These are phyloP conservation scores for Euclidium syriacum DNA, from an alignment of 345 rosid genomes.

Conservation along the genomic window DNA sequence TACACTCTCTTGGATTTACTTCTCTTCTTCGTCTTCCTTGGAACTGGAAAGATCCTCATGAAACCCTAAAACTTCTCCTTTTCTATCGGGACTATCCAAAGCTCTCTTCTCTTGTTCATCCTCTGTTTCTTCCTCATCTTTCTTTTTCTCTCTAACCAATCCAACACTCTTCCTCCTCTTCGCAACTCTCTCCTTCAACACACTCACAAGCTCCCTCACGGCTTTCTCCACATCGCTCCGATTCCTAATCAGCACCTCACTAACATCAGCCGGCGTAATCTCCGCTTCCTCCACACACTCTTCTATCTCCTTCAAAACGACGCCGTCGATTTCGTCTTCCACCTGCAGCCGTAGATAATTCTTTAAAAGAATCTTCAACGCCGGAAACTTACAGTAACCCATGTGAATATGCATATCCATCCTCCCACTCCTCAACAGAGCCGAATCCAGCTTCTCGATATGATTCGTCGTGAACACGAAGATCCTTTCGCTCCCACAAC, in stretches of 20 bases:
- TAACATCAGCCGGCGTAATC: constrained; percentile 93
- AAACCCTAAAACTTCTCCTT: constrained; percentile 12
- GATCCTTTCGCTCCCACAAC: constrained; percentile 92
- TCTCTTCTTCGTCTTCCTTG: constrained; percentile 24
- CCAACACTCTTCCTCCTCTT: constrained; percentile 31
- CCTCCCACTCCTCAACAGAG: constrained; percentile 79
- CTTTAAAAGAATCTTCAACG: constrained; percentile 61
- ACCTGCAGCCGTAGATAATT: constrained; percentile 49
- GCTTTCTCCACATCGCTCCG: constrained; percentile 49
- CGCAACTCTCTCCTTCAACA: constrained; percentile 45
- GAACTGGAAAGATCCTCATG: constrained; percentile 27
- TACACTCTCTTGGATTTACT: neutral
- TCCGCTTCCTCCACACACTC: constrained; percentile 49
- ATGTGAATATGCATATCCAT: constrained; percentile 96
- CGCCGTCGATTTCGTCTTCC: constrained; percentile 29
- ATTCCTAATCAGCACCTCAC: constrained; percentile 73
- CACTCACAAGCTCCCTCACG: constrained; percentile 46
- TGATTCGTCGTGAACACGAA: constrained; percentile 93
- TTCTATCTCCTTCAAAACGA: constrained; percentile 36
- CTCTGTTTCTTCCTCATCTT: constrained; percentile 33
- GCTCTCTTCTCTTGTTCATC: constrained; percentile 85
- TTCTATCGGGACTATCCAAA: constrained; percentile 49
- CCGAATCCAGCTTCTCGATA: constrained; percentile 77
- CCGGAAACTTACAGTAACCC: constrained; percentile 62
- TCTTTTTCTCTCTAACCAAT: neutral